Evolutionary conservation across 1,284 basidiomycete genomes (phyloP).

Genomic region (Moniliella sp.): DNA sequence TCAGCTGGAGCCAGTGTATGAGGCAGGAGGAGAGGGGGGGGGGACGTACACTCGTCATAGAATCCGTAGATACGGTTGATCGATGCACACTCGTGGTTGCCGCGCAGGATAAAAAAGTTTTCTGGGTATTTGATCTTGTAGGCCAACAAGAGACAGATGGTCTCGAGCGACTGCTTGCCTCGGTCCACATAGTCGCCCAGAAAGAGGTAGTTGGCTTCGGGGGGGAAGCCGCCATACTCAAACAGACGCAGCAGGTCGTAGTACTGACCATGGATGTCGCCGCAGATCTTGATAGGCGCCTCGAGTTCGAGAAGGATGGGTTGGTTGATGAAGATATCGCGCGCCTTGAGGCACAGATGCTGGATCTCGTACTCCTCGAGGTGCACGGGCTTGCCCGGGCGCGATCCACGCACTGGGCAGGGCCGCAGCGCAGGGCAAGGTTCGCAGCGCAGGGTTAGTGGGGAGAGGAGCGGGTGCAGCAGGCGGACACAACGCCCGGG

Average conservation of each 20-base stretch:
- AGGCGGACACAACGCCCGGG: background rate
- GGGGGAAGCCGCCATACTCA: slow-evolving; percentile 82
- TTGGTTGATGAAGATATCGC: slow-evolving; percentile 87
- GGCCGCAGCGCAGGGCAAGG: too few relatives aligned
- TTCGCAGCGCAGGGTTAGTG: too few relatives aligned
- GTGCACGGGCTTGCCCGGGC: slow-evolving; percentile 79
- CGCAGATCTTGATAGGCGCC: slow-evolving; percentile 89
- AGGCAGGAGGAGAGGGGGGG: too few relatives aligned
- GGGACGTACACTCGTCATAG: slow-evolving; percentile 74
- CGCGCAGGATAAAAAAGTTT: slow-evolving; percentile 84
- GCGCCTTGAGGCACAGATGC: slow-evolving; percentile 75
- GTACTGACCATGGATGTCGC: slow-evolving; percentile 86
- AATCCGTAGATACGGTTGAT: slow-evolving; percentile 91
- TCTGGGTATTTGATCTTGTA: slow-evolving; percentile 98
- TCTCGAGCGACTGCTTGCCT: slow-evolving; percentile 80
- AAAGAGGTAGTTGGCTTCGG: slow-evolving; percentile 89
- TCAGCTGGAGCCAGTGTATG: too few relatives aligned
- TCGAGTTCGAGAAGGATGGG: slow-evolving; percentile 80
- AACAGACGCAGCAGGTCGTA: slow-evolving; percentile 79
- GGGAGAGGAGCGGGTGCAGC: background rate
- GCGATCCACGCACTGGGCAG: slow-evolving; percentile 77
- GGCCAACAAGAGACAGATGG: slow-evolving; percentile 66
- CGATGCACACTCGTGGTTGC: slow-evolving; percentile 81
- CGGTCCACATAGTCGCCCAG: slow-evolving; percentile 85
- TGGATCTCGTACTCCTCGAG: slow-evolving; percentile 89